Percentiles rank a stretch among this genome's conserved stretches.
phyloP scores from a whole-genome alignment of 116 monocot species.

The Phalaenopsis hybrid region DNA sequence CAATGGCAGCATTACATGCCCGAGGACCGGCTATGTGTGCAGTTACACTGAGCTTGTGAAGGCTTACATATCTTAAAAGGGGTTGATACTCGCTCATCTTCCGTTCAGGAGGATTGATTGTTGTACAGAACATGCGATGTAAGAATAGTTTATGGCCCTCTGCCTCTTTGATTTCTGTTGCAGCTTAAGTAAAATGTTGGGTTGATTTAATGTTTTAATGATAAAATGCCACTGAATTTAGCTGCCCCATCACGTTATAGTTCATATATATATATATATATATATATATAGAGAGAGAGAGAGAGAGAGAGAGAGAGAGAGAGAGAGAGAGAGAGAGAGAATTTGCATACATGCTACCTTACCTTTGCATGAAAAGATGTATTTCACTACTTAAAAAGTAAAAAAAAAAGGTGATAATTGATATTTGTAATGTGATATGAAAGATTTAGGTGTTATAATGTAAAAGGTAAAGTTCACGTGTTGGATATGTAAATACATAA shows the following conservation, averaged over 20 bases:
- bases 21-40: conserved; percentile 62
- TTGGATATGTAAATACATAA: too few species aligned
- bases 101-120: not conserved
- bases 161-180: not conserved
- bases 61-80: conserved; percentile 67
- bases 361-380: too few species aligned
- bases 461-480: too few species aligned
- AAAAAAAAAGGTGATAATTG: too few species aligned
- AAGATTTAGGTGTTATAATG: too few species aligned
- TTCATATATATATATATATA: too few species aligned
- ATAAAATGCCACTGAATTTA: not conserved
- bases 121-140: not conserved
- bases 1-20: conserved; percentile 76
- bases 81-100: not conserved
- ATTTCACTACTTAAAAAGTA: too few species aligned
- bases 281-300: too few species aligned
- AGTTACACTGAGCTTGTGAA: conserved; percentile 59
- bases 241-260: not conserved
- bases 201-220: not conserved
- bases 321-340: too few species aligned
- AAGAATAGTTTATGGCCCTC: not conserved
- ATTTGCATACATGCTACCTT: too few species aligned
- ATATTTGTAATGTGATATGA: too few species aligned
- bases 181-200: not conserved
- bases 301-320: too few species aligned